Conservation (phyloP, 495 filamentous ascomycete species). For the Neurospora tetraspora region DNA sequence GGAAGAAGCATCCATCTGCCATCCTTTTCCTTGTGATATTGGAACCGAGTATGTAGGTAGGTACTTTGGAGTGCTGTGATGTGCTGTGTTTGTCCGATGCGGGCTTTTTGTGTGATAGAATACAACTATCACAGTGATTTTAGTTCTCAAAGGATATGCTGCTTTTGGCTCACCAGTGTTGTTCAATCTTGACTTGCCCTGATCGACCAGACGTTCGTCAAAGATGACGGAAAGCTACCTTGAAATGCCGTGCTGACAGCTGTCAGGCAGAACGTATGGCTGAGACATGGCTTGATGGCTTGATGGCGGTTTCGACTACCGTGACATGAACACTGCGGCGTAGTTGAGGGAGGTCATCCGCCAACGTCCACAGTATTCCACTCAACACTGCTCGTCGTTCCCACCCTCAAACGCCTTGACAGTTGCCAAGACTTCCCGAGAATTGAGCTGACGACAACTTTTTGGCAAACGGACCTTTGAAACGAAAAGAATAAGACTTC, state of each 20-base stretch:
- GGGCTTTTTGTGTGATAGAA: background rate
- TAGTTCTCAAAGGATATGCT: too few species aligned
- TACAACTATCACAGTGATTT: background rate
- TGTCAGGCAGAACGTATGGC: background rate
- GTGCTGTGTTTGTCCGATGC: background rate
- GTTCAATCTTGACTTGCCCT: too few species aligned
- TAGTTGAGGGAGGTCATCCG: background rate
- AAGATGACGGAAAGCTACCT: background rate
- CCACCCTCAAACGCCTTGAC: too few species aligned
- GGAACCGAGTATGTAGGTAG: background rate
- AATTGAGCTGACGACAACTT: too few species aligned
- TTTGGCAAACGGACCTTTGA: too few species aligned
- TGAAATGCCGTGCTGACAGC: background rate
- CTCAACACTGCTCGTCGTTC: too few species aligned
- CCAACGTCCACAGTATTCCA: too few species aligned
- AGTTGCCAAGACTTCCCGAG: too few species aligned
- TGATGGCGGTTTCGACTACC: background rate
- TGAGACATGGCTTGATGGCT: background rate
- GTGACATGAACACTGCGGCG: background rate
- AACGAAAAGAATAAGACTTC: too few species aligned
- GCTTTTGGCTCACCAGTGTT: too few species aligned
- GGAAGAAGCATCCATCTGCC: background rate
- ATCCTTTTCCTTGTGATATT: background rate
- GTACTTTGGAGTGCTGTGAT: background rate
- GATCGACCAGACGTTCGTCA: background rate